These are phyloP conservation scores for Scenedesmus sp. DNA, from an alignment of 163 green algal species.

Conservation along the genomic window DNA sequence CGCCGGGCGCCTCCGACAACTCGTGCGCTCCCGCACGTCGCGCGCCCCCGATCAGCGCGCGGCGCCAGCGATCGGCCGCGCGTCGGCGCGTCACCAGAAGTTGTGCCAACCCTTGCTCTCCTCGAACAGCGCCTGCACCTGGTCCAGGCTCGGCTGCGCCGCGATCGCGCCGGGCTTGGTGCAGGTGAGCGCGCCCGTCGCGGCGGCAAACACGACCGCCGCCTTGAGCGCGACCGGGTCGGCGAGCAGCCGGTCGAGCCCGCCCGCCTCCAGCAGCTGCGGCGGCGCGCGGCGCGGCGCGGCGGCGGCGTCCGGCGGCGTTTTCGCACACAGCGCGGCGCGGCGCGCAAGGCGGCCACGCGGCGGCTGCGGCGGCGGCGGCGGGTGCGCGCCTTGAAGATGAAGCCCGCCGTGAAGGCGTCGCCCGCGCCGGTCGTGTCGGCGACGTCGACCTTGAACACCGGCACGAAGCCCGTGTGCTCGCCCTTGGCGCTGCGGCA, in stretches of 20 bases:
- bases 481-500: conserved; percentile 67
- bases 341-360: too few relatives aligned
- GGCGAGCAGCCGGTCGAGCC: conserved; percentile 64
- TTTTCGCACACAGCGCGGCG: too few relatives aligned
- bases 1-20: too few relatives aligned
- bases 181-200: conserved; percentile 77
- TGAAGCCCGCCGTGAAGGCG: conserved; percentile 83
- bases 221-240: conserved; percentile 65
- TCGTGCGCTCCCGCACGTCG: too few relatives aligned
- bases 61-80: too few relatives aligned
- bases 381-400: conserved; percentile 59
- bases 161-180: conserved; percentile 80
- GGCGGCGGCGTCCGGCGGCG: conserved; percentile 42
- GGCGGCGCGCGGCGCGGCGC: neutral
- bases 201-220: conserved; percentile 82
- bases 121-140: conserved; percentile 64
- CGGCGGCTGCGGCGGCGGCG: too few relatives aligned
- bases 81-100: conserved; percentile 69
- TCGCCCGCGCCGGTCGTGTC: conserved; percentile 94
- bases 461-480: conserved; percentile 69
- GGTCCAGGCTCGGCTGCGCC: conserved; percentile 69
- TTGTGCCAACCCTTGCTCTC: conserved; percentile 60
- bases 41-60: too few relatives aligned
- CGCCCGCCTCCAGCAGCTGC: conserved; percentile 61
- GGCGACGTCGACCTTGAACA: conserved; percentile 70